Evolutionary conservation across 805 yeast genomes (phyloP).

Genomic region (Saccharomycopsis vini): DNA sequence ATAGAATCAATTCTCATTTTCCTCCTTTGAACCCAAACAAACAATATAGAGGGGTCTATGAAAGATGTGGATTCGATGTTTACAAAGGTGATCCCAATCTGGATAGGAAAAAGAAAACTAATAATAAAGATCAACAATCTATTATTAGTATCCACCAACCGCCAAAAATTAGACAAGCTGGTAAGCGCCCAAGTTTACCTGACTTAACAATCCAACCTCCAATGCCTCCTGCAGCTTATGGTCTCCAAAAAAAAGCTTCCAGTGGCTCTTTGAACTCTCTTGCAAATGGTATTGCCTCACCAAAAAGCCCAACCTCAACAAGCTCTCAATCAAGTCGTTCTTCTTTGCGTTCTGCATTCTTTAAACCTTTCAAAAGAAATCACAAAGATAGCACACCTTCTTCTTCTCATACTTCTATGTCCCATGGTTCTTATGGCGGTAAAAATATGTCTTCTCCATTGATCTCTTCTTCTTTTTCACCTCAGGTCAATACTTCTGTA

Average conservation of each 20-base stretch:
- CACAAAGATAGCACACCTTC: not conserved
- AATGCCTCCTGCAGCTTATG: not conserved
- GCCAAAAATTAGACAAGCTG: constrained; percentile 9
- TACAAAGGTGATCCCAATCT: constrained; percentile 24
- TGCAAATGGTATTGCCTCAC: not conserved
- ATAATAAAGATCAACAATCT: not conserved
- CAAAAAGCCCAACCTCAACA: constrained; percentile 1
- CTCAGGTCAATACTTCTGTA: no score
- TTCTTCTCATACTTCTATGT: not conserved
- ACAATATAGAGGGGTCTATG: constrained; percentile 61
- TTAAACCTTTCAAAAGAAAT: constrained; percentile 14
- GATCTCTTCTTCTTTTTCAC: no score
- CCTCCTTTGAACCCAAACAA: constrained; percentile 62
- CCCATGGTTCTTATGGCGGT: no score
- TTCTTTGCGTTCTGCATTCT: constrained; percentile 10
- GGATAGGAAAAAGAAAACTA: not conserved
- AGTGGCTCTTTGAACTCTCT: not conserved
- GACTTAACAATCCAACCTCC: not conserved
- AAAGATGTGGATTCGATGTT: constrained; percentile 74
- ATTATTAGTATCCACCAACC: not conserved
- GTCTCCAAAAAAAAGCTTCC: not conserved
- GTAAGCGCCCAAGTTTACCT: constrained; percentile 11
- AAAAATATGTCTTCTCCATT: no score
- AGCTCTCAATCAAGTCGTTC: constrained; percentile 4
- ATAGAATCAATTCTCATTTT: constrained; percentile 41